phyloP scores from a whole-genome alignment of 495 filamentous ascomycete genomes.

The Penicillium soppii region DNA sequence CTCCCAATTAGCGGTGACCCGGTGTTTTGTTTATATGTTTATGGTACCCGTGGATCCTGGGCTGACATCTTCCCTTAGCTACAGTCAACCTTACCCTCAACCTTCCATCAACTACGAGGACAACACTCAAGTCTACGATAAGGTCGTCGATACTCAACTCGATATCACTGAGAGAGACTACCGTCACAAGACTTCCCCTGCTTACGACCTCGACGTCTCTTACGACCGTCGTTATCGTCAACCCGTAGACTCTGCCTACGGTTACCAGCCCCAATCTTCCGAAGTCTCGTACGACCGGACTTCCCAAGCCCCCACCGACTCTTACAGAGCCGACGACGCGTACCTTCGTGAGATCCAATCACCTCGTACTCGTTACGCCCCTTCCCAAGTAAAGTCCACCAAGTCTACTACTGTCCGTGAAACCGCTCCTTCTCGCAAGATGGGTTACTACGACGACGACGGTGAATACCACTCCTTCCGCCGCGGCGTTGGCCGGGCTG shows the following conservation, averaged over 20 bases:
- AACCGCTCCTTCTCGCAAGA: conserved; percentile 56
- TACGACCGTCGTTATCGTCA: conserved; percentile 49
- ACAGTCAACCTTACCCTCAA: conserved; percentile 57
- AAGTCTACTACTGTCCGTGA: conserved; percentile 39
- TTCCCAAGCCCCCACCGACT: conserved; percentile 26
- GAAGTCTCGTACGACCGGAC: conserved; percentile 34
- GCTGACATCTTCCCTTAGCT: conserved; percentile 35
- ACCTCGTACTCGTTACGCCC: conserved; percentile 37
- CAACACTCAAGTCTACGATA: conserved; percentile 49
- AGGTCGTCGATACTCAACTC: conserved; percentile 57
- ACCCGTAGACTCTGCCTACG: conserved; percentile 31
- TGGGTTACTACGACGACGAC: conserved; percentile 99
- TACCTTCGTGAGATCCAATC: conserved; percentile 45
- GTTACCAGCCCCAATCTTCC: conserved; percentile 25
- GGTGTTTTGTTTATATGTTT: conserved; percentile 34
- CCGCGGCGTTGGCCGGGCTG: conserved; percentile 78
- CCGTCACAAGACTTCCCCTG: conserved; percentile 73
- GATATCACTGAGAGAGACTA: conserved; percentile 85
- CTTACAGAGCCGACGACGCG: conserved; percentile 31
- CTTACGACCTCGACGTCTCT: conserved; percentile 62
- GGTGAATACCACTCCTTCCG: conserved; percentile 94
- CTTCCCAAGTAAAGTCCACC: conserved; percentile 32
- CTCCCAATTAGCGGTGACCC: conserved; percentile 34
- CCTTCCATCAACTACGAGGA: conserved; percentile 56
- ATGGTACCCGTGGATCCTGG: conserved; percentile 16